Conservation (phyloP, 805 yeast species). For the Starmerella sirachaensis region DNA sequence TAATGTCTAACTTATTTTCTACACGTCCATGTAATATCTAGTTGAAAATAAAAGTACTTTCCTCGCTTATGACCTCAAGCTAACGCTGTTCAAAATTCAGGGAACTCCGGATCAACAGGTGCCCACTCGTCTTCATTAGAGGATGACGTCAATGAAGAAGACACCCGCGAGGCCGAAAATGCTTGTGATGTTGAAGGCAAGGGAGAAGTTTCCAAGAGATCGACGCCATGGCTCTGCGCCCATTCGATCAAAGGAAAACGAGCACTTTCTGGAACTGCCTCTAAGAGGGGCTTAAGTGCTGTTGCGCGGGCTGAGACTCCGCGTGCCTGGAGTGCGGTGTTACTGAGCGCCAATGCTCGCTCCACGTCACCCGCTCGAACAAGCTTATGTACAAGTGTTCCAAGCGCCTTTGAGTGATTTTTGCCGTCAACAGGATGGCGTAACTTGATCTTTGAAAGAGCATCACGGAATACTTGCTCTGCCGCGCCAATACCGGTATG, state of each 20-base stretch:
- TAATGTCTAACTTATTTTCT: conserved; percentile 18
- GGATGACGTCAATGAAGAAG: too few species aligned
- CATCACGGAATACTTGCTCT: conserved; percentile 15
- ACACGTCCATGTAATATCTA: neutral
- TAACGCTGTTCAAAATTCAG: too few species aligned
- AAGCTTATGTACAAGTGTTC: conserved; percentile 13
- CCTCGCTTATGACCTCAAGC: neutral
- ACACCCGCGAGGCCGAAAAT: too few species aligned
- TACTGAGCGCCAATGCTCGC: conserved; percentile 19
- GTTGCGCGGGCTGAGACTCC: conserved; percentile 9
- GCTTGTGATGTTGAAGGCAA: too few species aligned
- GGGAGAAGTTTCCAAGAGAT: too few species aligned
- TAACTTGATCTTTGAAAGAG: conserved; percentile 13
- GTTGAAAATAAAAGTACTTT: neutral
- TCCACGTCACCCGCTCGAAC: conserved; percentile 8
- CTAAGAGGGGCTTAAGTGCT: conserved; percentile 11
- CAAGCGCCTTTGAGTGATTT: conserved; percentile 14
- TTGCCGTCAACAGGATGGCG: conserved; percentile 11
- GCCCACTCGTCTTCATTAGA: too few species aligned
- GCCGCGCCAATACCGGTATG: conserved; percentile 17
- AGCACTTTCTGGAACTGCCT: conserved; percentile 4
- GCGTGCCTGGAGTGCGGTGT: conserved; percentile 3
- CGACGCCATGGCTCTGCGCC: conserved; percentile 1
- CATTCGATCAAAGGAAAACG: conserved; percentile 1
- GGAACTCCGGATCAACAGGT: too few species aligned